Percentiles rank a stretch among this genome's conserved stretches.
These are phyloP conservation scores for Cladorrhinum sp. DNA, from an alignment of 2,329 filamentous ascomycete species.

Conservation along the genomic window DNA sequence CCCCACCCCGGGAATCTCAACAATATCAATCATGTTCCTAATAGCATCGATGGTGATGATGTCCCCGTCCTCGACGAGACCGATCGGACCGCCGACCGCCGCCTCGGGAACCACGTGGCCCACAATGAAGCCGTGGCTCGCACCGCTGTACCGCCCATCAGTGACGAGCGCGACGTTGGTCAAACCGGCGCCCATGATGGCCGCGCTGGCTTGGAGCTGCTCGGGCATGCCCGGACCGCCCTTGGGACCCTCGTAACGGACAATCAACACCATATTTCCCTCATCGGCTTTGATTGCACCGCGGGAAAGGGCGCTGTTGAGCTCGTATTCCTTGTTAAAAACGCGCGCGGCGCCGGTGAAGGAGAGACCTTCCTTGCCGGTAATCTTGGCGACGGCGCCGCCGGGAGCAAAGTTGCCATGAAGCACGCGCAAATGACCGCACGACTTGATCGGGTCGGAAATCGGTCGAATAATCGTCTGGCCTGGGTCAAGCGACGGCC, in stretches of 20 bases:
- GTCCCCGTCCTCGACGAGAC: slow-evolving; percentile 76
- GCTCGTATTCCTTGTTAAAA: slow-evolving; percentile 79
- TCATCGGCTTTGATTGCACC: slow-evolving; percentile 49
- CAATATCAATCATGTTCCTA: slow-evolving; percentile 66
- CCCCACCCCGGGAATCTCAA: slow-evolving; percentile 59
- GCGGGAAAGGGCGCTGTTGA: slow-evolving; percentile 68
- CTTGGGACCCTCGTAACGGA: slow-evolving; percentile 90
- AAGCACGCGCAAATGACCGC: slow-evolving; percentile 85
- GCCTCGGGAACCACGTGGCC: slow-evolving; percentile 92
- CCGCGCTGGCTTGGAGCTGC: slow-evolving; percentile 81
- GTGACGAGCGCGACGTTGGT: slow-evolving; percentile 88
- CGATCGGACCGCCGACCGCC: slow-evolving; percentile 83
- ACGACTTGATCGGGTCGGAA: slow-evolving; percentile 68
- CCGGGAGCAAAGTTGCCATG: slow-evolving; percentile 83
- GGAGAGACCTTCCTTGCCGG: slow-evolving; percentile 82
- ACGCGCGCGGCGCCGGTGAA: slow-evolving; percentile 81
- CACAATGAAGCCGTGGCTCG: slow-evolving; percentile 88
- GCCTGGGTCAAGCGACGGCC: slow-evolving; percentile 71
- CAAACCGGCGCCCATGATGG: slow-evolving; percentile 88
- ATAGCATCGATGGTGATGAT: slow-evolving; percentile 82
- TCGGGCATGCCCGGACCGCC: slow-evolving; percentile 96
- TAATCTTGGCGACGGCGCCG: slow-evolving; percentile 93
- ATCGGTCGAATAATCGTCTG: slow-evolving; percentile 82
- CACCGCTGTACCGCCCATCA: slow-evolving; percentile 85
- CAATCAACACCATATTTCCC: slow-evolving; percentile 84